Base-by-base conservation (phyloP, 1,139 yeast genomes). In the Candida dubliniensis region DNA sequence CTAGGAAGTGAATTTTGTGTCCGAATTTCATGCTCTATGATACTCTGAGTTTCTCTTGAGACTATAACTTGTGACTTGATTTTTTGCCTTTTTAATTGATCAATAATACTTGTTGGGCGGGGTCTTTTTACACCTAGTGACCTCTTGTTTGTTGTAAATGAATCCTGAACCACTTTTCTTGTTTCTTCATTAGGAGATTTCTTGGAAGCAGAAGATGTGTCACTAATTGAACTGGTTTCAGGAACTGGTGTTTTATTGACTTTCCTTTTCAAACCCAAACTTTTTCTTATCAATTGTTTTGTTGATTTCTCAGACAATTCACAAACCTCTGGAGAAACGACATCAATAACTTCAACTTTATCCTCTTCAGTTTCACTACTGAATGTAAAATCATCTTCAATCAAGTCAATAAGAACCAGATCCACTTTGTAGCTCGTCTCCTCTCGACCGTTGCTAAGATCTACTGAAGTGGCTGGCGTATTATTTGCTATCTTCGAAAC, bases 51-150 rank as follows among this genome's bases (percentile, higher is more conserved):
- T 11, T 30, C 9, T 30, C 32, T 10, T 30, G 12, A 12, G 32
- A 30, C 14, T 8, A 30, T n/a, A n/a, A 13, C 32, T n/a, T 30
- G 14, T 7, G 32, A 30, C n/a, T 3, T 13, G 8, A 14, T 9
- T n/a, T 31, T 38, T 38, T 48, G 49, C 29, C 42, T 34, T 36
- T 53, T 52, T 24, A 55, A 46, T 38, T 54, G 57, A 36, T 52
- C 57, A 10, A 53, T 41, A 3, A 54, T 54, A 40, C 36, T 44
- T 10, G 36, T 36, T 2, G 40, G 31, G 37, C 48, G 45, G 29
- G 48, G 48, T 36, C 52, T 41, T 41, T 55, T 56, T n/a, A 55
- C 38, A 6, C 61, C 61, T 12, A 58, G 41, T 3, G 59, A 49
- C 38, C 44, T 53, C 38, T 41, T 50, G 12, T 30, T 26, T 14